Evolutionary conservation across 2,329 filamentous ascomycete genomes (phyloP), one percentile per base, ranked within the genome.

Genomic region (Alternaria tenuissima): DNA sequence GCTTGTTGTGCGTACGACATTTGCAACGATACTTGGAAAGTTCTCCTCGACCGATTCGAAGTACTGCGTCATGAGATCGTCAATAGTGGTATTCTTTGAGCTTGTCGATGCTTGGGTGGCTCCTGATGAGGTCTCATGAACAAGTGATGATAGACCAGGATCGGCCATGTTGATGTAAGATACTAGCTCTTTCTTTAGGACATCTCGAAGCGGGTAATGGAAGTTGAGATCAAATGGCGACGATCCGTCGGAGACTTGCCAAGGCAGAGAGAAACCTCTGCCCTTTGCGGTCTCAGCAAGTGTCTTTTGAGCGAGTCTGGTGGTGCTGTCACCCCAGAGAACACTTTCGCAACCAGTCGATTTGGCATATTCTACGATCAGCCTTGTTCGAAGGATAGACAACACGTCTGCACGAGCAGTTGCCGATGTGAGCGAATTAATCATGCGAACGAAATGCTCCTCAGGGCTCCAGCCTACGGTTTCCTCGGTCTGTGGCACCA

Each of bases 251-350:
- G 89, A 88, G 16, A 94, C 87, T 68, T 91, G 87, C 88, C 90
- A 94, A 1, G 94, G 92, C 20, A 98, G 81, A 5, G 91, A 88
- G 67, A 90, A 93, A 1, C 94, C 95, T 49, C 94, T 87, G 1
- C 95, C 95, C 79, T 97, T 97, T 24, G 94, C 93, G 3, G 94
- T 93, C 79, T 95, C 92, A 7, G 92, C 85, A 14, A 99, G 86
- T 0, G 93, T 92, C 71, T 92, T 89, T 67, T 94, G 92, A 4
- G 95, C 94, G 30, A 99, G 87, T 16, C 89, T 87, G 5, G 93
- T 97, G 20, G 95, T 97, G 66, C 88, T 96, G 79, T 94, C 89
- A 22, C 92, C 94, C 78, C 95, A 90, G 1, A 98, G 80, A 42
- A 98, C 85, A 12, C 88, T 88, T 64, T 90, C 86, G 75, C 89